Conservation (phyloP, 2,329 filamentous ascomycete genomes). For the Sarocladium brachiariae region DNA sequence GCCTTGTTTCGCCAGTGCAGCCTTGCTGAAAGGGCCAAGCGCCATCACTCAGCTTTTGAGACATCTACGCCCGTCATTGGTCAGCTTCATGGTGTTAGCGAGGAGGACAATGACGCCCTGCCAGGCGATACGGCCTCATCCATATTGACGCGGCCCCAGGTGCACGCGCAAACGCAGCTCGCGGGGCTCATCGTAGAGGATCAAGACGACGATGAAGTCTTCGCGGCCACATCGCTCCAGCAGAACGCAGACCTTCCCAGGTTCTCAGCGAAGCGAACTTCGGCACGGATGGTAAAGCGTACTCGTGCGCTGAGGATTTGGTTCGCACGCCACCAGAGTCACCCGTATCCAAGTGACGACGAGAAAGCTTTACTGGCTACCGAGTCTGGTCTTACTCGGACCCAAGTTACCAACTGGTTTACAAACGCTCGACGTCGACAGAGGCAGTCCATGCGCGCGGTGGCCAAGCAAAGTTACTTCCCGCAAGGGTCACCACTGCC, state of each 20-base stretch:
- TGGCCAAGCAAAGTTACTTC: slow-evolving; percentile 1
- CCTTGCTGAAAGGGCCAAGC: slow-evolving; percentile 36
- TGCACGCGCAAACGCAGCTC: neutral
- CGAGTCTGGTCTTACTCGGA: slow-evolving; percentile 38
- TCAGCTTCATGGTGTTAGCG: slow-evolving; percentile 40
- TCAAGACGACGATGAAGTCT: slow-evolving; percentile 9
- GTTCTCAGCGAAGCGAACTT: slow-evolving; percentile 22
- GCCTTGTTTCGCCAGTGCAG: slow-evolving; percentile 44
- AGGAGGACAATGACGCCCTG: slow-evolving; percentile 19
- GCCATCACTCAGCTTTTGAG: slow-evolving; percentile 38
- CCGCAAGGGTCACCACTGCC: slow-evolving; percentile 3
- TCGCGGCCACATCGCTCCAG: slow-evolving; percentile 2
- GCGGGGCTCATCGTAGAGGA: slow-evolving; percentile 6
- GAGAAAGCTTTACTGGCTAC: slow-evolving; percentile 33
- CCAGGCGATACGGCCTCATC: neutral
- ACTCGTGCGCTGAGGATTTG: slow-evolving; percentile 38
- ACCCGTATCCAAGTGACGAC: slow-evolving; percentile 41
- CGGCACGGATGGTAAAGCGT: slow-evolving; percentile 36
- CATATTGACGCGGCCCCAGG: neutral
- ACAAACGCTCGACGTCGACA: slow-evolving; percentile 43
- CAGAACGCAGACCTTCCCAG: slow-evolving; percentile 10
- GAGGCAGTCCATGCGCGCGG: neutral
- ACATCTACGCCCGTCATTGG: slow-evolving; percentile 39
- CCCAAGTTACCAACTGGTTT: slow-evolving; percentile 43
- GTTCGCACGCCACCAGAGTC: slow-evolving; percentile 37